phyloP scores from a whole-genome alignment of 805 yeast genomes.

The Blastobotrys muscicola region DNA sequence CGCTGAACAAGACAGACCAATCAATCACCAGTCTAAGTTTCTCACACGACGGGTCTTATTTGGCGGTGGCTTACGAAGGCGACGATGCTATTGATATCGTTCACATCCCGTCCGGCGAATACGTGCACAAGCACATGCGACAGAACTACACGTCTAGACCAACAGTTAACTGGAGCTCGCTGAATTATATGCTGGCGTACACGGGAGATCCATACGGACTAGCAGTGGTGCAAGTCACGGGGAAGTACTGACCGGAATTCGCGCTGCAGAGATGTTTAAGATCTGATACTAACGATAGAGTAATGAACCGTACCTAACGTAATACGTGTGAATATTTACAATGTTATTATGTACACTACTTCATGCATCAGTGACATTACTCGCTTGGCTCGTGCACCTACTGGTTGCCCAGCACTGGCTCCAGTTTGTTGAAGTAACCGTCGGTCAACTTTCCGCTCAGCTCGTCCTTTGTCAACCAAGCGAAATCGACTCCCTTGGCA shows the following conservation, averaged over 20 bases:
- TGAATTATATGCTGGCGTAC: constrained; percentile 20
- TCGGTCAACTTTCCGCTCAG: constrained; percentile 41
- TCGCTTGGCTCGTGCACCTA: constrained; percentile 4
- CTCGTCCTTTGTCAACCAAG: constrained; percentile 85
- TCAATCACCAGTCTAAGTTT: constrained; percentile 33
- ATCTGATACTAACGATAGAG: background rate
- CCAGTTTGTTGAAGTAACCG: constrained; percentile 47
- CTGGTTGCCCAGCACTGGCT: constrained; percentile 16
- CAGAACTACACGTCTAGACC: constrained; percentile 14
- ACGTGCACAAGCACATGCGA: constrained; percentile 10
- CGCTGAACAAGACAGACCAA: constrained; percentile 30
- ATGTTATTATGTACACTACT: background rate
- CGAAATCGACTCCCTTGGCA: constrained; percentile 39
- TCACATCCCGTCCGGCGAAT: constrained; percentile 26
- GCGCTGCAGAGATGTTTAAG: background rate
- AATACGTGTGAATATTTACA: background rate
- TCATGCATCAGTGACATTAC: background rate
- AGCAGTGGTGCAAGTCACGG: constrained; percentile 7
- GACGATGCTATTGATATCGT: constrained; percentile 31
- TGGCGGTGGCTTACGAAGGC: constrained; percentile 38
- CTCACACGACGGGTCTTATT: constrained; percentile 37
- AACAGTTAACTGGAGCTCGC: constrained; percentile 28
- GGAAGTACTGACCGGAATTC: background rate
- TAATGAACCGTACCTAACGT: background rate
- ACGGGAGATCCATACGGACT: constrained; percentile 22